Conservation (phyloP, 768 basidiomycete genomes). For the Boletus reticulatus region DNA sequence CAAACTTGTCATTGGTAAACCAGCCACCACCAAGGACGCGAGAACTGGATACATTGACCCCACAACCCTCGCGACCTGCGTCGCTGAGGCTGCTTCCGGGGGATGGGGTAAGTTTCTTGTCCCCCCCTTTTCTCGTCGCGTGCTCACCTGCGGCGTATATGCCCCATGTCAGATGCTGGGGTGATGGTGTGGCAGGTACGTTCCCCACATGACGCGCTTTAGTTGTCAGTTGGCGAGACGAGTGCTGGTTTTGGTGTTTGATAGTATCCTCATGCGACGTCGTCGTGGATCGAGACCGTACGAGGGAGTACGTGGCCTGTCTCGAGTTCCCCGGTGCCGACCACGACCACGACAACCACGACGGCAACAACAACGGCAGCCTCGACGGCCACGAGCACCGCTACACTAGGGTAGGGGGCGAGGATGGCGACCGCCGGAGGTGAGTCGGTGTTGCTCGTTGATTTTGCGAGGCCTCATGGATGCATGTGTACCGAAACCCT, state of each 20-base stretch:
- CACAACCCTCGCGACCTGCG: slow-evolving; percentile 54
- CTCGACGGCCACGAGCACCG: slow-evolving; percentile 20
- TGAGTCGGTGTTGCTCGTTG: too few relatives aligned
- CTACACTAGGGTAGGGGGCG: too few relatives aligned
- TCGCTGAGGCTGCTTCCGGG: slow-evolving; percentile 53
- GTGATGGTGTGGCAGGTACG: slow-evolving; percentile 44
- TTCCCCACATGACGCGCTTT: neutral
- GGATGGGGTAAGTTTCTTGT: slow-evolving; percentile 60
- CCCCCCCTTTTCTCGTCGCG: neutral
- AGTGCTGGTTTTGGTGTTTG: neutral
- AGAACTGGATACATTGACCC: slow-evolving; percentile 57
- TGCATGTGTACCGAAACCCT: too few relatives aligned
- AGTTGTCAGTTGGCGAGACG: neutral
- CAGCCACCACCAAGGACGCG: slow-evolving; percentile 40
- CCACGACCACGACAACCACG: slow-evolving; percentile 1
- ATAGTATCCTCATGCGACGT: slow-evolving; percentile 38
- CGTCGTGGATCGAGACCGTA: slow-evolving; percentile 41
- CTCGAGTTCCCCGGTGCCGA: neutral
- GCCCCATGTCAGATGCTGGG: slow-evolving; percentile 32
- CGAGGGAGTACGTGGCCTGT: slow-evolving; percentile 39
- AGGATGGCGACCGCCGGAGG: too few relatives aligned
- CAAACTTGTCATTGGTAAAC: slow-evolving; percentile 60
- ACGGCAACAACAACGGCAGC: slow-evolving; percentile 7
- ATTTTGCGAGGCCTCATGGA: too few relatives aligned
- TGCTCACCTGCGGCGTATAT: neutral